Evolutionary conservation across 352 stramenopile genomes (phyloP), one percentile per base, ranked within the genome.

Genomic region (Phytophthora lateralis): DNA sequence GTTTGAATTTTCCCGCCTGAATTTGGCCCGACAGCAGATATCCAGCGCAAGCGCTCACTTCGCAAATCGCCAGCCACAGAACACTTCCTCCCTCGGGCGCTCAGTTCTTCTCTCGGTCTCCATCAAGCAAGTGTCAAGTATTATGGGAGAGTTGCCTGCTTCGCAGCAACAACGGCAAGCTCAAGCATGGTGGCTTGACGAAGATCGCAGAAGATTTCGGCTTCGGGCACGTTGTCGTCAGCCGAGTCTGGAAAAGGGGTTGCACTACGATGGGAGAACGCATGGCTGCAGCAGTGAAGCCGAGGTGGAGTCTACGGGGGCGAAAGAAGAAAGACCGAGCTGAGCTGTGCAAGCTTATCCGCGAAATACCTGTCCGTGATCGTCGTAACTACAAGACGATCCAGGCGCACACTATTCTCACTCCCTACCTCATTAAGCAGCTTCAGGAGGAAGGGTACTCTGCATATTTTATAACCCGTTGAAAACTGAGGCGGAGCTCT

Each of bases 231-330:
- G 37, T 2, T 5, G 10, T 21, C 6, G 43, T 53, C 2, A 9
- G 2, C 0, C 53, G 32, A 7, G 21, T 61, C 24, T 61, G 53
- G 43, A 47, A 54, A 5, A 12, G 24, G n/a, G 53, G 43, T 2
- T 12, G 41, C 32, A 30, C 15, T 14, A 34, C 53, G 15, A 54
- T 61, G 53, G 53, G 24, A 3, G 5, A 1, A 0, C 34, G 43
- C 5, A 43, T 53, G 2, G 43, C 53, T 8, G 55, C 53, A 12
- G 41, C 32, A 2, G 21, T 20, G 18, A 32, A 47, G 20, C 9
- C 18, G 17, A 18, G 20, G 18, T 30, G 20, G 41, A n/a, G 41
- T 17, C 20, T 17, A 8, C 41, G 41, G 3, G 41, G 18, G 18
- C 6, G 41, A 17, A 47, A 32, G 5, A 47, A 47, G 21, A 32